Evolutionary conservation across 495 filamentous ascomycete species (phyloP).

Genomic region (Copromyces sp.): DNA sequence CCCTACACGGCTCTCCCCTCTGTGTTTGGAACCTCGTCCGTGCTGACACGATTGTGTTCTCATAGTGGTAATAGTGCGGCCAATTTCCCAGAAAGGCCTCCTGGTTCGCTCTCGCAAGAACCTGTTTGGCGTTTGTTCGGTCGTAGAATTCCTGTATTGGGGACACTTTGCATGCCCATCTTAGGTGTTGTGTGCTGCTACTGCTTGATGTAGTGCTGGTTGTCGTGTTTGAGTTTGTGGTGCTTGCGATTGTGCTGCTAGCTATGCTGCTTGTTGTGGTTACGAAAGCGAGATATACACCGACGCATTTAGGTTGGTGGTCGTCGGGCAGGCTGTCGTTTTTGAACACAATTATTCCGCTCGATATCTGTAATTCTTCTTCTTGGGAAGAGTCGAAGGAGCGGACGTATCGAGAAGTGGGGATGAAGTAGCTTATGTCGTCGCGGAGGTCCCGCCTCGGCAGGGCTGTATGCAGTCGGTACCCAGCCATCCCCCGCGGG

Average conservation of each 20-base stretch:
- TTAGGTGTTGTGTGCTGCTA: neutral
- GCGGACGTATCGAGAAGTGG: neutral
- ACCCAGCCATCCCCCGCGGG: constrained; percentile 12
- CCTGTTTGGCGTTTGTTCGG: neutral
- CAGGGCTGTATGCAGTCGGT: constrained; percentile 3
- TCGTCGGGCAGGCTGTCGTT: neutral
- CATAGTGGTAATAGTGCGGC: constrained; percentile 6
- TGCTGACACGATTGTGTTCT: constrained; percentile 9
- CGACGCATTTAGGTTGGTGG: neutral
- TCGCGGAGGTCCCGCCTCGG: constrained; percentile 3
- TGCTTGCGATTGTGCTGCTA: neutral
- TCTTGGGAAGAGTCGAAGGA: neutral
- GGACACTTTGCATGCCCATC: neutral
- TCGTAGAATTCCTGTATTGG: neutral
- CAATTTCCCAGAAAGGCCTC: neutral
- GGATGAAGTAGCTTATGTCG: constrained; percentile 16
- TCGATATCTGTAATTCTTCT: neutral
- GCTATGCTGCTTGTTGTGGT: neutral
- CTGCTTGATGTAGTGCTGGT: neutral
- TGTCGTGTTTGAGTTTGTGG: neutral
- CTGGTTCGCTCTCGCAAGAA: neutral
- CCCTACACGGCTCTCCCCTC: constrained; percentile 6
- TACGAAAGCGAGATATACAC: neutral
- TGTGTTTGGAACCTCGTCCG: constrained; percentile 8
- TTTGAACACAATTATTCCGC: neutral